Evolutionary conservation across 1,284 basidiomycete species (phyloP).

Genomic region (Irpex lacteus): DNA sequence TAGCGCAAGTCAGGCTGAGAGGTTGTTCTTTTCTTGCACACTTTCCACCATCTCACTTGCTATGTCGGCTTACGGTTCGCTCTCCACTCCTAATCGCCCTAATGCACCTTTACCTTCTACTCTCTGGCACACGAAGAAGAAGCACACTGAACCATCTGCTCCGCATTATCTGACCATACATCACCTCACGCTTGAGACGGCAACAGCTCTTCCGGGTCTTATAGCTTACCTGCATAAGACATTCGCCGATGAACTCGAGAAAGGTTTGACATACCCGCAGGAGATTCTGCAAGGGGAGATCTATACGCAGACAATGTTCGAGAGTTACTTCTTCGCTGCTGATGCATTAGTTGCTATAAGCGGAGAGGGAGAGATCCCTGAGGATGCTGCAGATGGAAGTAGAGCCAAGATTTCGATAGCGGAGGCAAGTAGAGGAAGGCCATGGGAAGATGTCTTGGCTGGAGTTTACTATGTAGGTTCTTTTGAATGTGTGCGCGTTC

Average conservation of each 20-base stretch:
- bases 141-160: not conserved
- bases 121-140: slow-evolving; percentile 8
- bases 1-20: not conserved
- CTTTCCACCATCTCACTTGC: not conserved
- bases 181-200: slow-evolving; percentile 57
- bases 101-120: slow-evolving; percentile 6
- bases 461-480: slow-evolving; percentile 77
- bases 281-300: slow-evolving; percentile 43
- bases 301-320: slow-evolving; percentile 57
- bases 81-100: slow-evolving; percentile 1
- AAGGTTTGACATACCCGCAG: slow-evolving; percentile 84
- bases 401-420: slow-evolving; percentile 39
- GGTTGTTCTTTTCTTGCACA: not conserved
- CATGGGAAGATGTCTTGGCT: slow-evolving; percentile 69
- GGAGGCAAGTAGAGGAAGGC: slow-evolving; percentile 42
- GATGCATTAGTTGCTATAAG: slow-evolving; percentile 75
- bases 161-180: slow-evolving; percentile 46
- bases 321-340: slow-evolving; percentile 71
- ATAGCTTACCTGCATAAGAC: slow-evolving; percentile 58
- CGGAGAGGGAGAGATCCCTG: slow-evolving; percentile 23
- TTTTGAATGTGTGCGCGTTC: too few species aligned
- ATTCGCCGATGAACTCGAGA: slow-evolving; percentile 74
- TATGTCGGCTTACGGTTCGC: slow-evolving; percentile 13
- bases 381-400: slow-evolving; percentile 24
- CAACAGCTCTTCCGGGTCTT: slow-evolving; percentile 44